phyloP scores from a whole-genome alignment of 257 asterid species.

The Parsonsia alboflavescens region DNA sequence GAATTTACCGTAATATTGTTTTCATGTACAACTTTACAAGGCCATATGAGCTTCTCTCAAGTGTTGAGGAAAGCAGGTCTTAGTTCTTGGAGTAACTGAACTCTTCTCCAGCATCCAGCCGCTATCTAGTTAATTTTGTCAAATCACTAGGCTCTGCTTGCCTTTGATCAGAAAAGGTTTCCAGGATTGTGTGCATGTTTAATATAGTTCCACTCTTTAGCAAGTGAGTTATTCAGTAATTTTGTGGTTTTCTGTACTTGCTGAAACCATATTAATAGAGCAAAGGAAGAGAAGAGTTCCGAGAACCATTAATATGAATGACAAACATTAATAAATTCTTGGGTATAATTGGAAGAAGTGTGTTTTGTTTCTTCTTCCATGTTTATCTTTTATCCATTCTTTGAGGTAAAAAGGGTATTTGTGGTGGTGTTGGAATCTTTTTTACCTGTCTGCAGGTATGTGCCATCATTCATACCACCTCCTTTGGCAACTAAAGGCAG shows the following conservation, averaged over 20 bases:
- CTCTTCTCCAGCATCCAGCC: neutral
- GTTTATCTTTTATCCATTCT: slow-evolving; percentile 6
- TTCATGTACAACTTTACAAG: neutral
- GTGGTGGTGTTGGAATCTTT: slow-evolving; percentile 47
- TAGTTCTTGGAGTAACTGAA: neutral
- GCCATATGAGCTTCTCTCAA: neutral
- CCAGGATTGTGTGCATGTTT: neutral
- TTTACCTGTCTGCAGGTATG: slow-evolving; percentile 79
- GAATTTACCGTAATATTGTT: neutral
- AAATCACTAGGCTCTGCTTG: neutral
- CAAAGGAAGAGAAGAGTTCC: neutral
- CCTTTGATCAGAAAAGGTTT: neutral
- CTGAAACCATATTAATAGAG: neutral
- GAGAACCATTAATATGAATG: neutral
- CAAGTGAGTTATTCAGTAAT: neutral
- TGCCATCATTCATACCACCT: slow-evolving; percentile 92
- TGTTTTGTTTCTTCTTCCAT: neutral
- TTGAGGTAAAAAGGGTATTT: slow-evolving; percentile 24
- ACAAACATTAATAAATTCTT: neutral
- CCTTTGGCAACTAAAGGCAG: slow-evolving; percentile 80
- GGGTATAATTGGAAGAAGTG: neutral
- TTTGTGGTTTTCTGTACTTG: neutral
- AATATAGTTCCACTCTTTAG: neutral
- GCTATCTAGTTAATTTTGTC: neutral
- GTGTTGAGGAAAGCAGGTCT: neutral